Evolutionary conservation across 768 basidiomycete species (phyloP).

Genomic region (Trametes cubensis): DNA sequence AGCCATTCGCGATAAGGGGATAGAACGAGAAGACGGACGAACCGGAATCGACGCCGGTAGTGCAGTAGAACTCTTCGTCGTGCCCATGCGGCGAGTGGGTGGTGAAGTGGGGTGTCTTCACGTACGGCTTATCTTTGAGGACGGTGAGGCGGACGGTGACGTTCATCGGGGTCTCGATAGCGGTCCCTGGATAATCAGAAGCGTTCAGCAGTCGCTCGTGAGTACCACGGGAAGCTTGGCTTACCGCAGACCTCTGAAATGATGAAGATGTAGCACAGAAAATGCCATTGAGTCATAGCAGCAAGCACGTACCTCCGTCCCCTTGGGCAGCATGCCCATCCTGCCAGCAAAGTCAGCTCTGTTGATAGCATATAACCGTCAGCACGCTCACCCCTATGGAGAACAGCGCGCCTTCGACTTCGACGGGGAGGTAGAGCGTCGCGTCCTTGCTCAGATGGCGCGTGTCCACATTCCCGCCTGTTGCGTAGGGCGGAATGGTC

Average conservation of each 20-base stretch:
- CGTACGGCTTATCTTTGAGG: conserved; percentile 57
- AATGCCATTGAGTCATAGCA: background rate
- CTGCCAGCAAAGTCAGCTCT: conserved; percentile 32
- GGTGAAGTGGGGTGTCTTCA: conserved; percentile 58
- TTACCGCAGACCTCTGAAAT: conserved; percentile 59
- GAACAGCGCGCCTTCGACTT: conserved; percentile 62
- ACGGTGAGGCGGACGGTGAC: conserved; percentile 58
- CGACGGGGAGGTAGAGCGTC: conserved; percentile 59
- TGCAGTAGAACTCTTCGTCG: conserved; percentile 52
- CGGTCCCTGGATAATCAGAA: conserved; percentile 45
- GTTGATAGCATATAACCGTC: background rate
- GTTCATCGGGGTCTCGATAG: conserved; percentile 65
- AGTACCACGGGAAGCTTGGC: conserved; percentile 21
- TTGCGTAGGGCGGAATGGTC: conserved; percentile 63
- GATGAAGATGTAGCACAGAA: background rate
- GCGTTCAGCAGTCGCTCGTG: background rate
- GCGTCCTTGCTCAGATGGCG: conserved; percentile 56
- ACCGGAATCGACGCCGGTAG: conserved; percentile 57
- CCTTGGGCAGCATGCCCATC: conserved; percentile 72
- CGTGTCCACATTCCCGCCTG: conserved; percentile 66
- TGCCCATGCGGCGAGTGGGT: conserved; percentile 35
- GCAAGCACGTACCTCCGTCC: conserved; percentile 54
- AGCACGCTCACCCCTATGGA: conserved; percentile 54
- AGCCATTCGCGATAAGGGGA: background rate
- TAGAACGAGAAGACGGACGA: conserved; percentile 2